Base-by-base conservation (phyloP, 2,329 filamentous ascomycete genomes). In the Aureobasidium sp. region DNA sequence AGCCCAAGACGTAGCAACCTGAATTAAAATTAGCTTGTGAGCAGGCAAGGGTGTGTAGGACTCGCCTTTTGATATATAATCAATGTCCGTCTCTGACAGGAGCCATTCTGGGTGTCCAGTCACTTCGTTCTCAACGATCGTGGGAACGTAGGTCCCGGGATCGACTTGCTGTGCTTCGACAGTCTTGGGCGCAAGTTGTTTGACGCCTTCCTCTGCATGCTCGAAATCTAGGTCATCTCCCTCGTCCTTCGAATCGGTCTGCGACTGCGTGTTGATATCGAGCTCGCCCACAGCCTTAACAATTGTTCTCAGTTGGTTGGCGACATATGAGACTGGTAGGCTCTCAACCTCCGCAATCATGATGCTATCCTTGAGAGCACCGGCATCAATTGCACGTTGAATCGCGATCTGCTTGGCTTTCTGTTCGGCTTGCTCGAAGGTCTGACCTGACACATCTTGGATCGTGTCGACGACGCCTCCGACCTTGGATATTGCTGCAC, bases 1-100 rank as follows among this genome's bases (percentile, higher is more conserved):
- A 84, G 2, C 83, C 84, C 0, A 87, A 76, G 57, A 87, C 81
- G 64, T 85, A 85, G 67, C 83, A 84, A 1, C 84, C 49, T 53
- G 25, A 8, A 3, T 10, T 7, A 16, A 2, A 1, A 10, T 53
- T 10, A 53, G 49, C 7, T 41, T 11, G 5, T 41, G 34, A 16
- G 13, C 8, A 41, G 5, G 3, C 27, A 3, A n/a, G 21, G 8
- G 41, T 8, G 3, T 16, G 4, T 15, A 21, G 4, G 13, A 37
- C 49, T 37, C 15, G 41, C 49, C 84, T 8, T 76, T 81, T 0
- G 81, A 72, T 37, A 86, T 81, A 74, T 80, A 86, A 34, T 74
- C 70, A 4, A 86, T 73, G 67, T 86, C 84, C 0, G 79, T 81
- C 66, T 86, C 82, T 11, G 76, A 81, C 42, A 86, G 70, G 61